phyloP scores from a whole-genome alignment of 352 stramenopile species.

The Pilasporangium apinafurcum region DNA sequence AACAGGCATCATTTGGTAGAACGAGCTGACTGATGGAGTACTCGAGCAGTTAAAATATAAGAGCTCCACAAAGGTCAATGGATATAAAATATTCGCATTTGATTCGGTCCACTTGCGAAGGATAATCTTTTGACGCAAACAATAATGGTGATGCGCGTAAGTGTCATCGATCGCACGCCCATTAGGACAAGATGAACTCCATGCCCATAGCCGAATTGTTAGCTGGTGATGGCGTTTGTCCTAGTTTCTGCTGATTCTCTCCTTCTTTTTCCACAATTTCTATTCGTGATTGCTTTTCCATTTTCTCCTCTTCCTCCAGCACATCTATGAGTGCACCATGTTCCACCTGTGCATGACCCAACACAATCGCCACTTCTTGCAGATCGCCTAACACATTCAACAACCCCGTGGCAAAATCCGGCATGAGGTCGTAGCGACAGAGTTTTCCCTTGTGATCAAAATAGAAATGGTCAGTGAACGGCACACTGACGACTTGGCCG shows the following conservation, averaged over 20 bases:
- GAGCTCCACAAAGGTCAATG: too few species aligned
- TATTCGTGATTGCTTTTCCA: too few species aligned
- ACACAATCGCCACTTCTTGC: conserved; percentile 14
- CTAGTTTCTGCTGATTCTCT: background rate
- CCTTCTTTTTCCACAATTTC: background rate
- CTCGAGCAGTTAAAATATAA: too few species aligned
- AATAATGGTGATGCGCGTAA: too few species aligned
- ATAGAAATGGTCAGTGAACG: conserved; percentile 22
- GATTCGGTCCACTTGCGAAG: too few species aligned
- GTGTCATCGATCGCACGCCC: too few species aligned
- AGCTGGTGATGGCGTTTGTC: background rate
- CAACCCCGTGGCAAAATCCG: conserved; percentile 19
- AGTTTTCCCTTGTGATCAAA: conserved; percentile 14
- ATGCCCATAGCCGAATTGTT: conserved; percentile 1
- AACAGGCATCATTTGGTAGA: too few species aligned
- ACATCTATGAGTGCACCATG: conserved; percentile 6
- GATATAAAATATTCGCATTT: too few species aligned
- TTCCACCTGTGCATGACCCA: conserved; percentile 5
- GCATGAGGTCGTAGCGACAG: conserved; percentile 9
- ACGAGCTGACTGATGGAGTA: too few species aligned
- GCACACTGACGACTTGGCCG: conserved; percentile 17
- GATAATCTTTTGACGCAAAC: too few species aligned
- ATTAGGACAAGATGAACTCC: conserved; percentile 10
- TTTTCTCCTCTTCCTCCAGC: conserved; percentile 4
- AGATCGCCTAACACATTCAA: conserved; percentile 18